phyloP scores from a whole-genome alignment of 1,284 basidiomycete species.

The Naganishia albida region DNA sequence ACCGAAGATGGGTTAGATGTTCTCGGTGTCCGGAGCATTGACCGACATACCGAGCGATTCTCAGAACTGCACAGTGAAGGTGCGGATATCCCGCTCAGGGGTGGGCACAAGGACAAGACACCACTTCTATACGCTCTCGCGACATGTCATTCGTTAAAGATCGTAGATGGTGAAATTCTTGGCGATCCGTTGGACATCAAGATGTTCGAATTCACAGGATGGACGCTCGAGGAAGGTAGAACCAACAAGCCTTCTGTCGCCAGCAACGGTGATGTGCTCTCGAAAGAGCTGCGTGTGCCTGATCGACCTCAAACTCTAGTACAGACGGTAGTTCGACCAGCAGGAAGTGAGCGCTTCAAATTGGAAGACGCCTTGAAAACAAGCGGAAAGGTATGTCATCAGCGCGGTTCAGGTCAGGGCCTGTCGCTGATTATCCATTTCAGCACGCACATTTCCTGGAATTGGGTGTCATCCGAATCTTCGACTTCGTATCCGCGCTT shows the following conservation, averaged over 20 bases:
- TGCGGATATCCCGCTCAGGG: constrained; percentile 73
- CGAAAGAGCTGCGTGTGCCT: constrained; percentile 57
- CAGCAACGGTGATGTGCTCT: constrained; percentile 59
- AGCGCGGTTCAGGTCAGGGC: neutral
- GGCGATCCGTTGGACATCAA: constrained; percentile 96
- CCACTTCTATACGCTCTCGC: constrained; percentile 88
- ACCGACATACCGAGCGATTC: constrained; percentile 71
- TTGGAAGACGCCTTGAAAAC: constrained; percentile 89
- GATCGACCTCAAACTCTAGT: constrained; percentile 85
- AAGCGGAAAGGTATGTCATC: constrained; percentile 64
- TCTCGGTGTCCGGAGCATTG: constrained; percentile 81
- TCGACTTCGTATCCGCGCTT: constrained; percentile 92
- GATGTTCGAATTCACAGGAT: constrained; percentile 96
- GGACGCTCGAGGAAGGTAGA: constrained; percentile 92
- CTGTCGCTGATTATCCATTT: neutral
- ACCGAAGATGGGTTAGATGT: constrained; percentile 98
- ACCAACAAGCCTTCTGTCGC: constrained; percentile 48
- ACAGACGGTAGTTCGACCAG: constrained; percentile 93
- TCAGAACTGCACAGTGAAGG: constrained; percentile 88
- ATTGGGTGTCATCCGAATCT: constrained; percentile 91
- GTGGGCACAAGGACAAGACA: constrained; percentile 66
- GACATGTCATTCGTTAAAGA: constrained; percentile 94
- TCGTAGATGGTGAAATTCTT: constrained; percentile 82
- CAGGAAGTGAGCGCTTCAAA: constrained; percentile 82
- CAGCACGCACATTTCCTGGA: constrained; percentile 95